Conservation (phyloP, 345 rosid species). For the Balakata baccata region DNA sequence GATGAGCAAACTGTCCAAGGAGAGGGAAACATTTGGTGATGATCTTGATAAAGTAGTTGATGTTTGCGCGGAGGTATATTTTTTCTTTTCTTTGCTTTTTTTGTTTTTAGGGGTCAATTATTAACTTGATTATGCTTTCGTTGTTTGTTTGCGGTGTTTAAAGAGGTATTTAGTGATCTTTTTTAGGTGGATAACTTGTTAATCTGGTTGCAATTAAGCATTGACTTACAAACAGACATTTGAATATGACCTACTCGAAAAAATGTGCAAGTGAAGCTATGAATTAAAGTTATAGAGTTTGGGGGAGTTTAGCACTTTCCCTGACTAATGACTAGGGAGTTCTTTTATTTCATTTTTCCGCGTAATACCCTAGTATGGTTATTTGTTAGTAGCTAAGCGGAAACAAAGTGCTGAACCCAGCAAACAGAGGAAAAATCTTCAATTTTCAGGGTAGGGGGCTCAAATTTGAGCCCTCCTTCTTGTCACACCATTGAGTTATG, state of each 20-base stretch:
- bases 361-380: background rate
- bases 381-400: background rate
- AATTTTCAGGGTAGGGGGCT: background rate
- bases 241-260: conserved; percentile 18
- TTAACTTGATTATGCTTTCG: background rate
- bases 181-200: too few species aligned
- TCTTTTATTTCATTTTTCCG: background rate
- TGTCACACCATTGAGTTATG: background rate
- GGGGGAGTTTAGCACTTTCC: background rate
- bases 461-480: background rate
- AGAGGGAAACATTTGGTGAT: conserved; percentile 40
- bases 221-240: background rate
- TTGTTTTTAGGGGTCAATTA: background rate
- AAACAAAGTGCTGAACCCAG: background rate
- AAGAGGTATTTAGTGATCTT: background rate
- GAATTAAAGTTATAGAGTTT: background rate
- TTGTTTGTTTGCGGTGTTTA: background rate
- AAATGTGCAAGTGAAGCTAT: conserved; percentile 16
- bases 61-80: conserved; percentile 37
- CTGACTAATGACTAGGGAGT: background rate
- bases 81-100: background rate
- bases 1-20: conserved; percentile 35
- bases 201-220: background rate
- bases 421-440: background rate
- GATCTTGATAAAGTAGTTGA: conserved; percentile 32